Evolutionary conservation across 768 basidiomycete species (phyloP), one percentile per base, ranked within the genome.

Genomic region (Panaeolus papilionaceus): DNA sequence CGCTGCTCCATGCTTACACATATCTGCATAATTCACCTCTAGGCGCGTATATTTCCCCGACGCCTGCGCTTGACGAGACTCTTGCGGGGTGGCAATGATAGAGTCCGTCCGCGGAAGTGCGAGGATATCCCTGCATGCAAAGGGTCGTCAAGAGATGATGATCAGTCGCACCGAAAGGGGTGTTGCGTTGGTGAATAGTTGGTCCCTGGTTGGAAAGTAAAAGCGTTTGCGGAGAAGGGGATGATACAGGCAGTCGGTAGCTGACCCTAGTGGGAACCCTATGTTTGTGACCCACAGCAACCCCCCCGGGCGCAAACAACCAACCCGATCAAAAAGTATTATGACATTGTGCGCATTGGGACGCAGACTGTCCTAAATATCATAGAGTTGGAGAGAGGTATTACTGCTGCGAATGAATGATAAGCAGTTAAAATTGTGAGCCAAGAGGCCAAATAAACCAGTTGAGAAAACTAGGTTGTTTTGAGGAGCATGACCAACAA

Each of bases 141-240:
- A 58, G 54, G 54, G 33, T 37, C 11, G 54, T 9, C 1, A 33
- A 58, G 54, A 51, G 4, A 33, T 58, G 54, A 28, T 58, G 28
- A 58, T 58, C 26, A 58, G 28, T 28, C 54, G 54, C 54, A 58
- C 12, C 12, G 33, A 58, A 33, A 20, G 54, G 54, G 45, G 45
- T 47, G 54, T 58, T 58, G 54, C 23, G 14, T 58, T 58, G 54
- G 54, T 58, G 54, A 51, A 28, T 10, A 26, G 23, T 28, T 28
- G 45, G 26, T 58, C 54, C 54, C 54, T 58, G 28, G 54, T 58
- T 58, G 54, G 28, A 58, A 58, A 58, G 54, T 37, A 58, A 58
- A 58, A 58, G 16, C 54, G 14, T 33, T 28, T 58, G 28, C 54
- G 16, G 33, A 58, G 16, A 58, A 54, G 51, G 51, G 51, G 51